Conservation (phyloP, 2,329 filamentous ascomycete genomes). For the Penicillium sp. region DNA sequence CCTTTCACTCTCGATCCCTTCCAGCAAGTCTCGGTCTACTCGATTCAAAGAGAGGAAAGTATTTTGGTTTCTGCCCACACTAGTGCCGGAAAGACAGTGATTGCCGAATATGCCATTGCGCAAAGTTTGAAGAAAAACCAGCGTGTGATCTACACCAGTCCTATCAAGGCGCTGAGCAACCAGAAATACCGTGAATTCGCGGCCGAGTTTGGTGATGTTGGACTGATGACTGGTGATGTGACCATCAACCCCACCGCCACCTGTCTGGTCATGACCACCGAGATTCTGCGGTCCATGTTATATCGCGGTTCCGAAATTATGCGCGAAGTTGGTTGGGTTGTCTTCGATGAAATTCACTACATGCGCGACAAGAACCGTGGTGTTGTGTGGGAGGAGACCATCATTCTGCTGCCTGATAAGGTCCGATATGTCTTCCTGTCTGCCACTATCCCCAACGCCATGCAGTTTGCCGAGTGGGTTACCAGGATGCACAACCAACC, state of each 20-base stretch:
- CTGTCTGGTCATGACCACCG: conserved; percentile 98
- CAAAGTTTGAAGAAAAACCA: conserved; percentile 97
- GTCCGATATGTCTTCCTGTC: conserved; percentile 98
- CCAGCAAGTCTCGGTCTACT: conserved; percentile 91
- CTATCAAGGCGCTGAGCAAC: conserved; percentile 98
- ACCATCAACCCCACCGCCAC: conserved; percentile 99
- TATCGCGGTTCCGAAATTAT: conserved; percentile 99
- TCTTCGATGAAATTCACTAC: conserved; percentile 99
- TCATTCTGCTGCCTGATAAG: conserved; percentile 96
- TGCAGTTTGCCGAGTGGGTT: conserved; percentile 99
- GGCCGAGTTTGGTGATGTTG: conserved; percentile 93
- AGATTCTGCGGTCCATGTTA: conserved; percentile 98
- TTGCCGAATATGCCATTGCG: conserved; percentile 97
- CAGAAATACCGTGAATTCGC: conserved; percentile 98
- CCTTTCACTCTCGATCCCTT: conserved; percentile 95
- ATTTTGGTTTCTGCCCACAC: conserved; percentile 97
- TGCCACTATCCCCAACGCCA: conserved; percentile 96
- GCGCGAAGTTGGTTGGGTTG: conserved; percentile 97
- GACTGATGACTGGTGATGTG: conserved; percentile 97
- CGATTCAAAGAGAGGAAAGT: conserved; percentile 94
- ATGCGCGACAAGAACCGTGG: conserved; percentile 86
- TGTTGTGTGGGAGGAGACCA: conserved; percentile 99
- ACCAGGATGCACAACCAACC: conserved; percentile 97
- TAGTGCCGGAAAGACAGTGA: conserved; percentile 96
- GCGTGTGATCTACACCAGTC: conserved; percentile 97